A percentile compares a stretch with the other conserved stretches of the same genome.
phyloP scores from a whole-genome alignment of 2,329 filamentous ascomycete genomes.

The Neopestalotiopsis rosae region DNA sequence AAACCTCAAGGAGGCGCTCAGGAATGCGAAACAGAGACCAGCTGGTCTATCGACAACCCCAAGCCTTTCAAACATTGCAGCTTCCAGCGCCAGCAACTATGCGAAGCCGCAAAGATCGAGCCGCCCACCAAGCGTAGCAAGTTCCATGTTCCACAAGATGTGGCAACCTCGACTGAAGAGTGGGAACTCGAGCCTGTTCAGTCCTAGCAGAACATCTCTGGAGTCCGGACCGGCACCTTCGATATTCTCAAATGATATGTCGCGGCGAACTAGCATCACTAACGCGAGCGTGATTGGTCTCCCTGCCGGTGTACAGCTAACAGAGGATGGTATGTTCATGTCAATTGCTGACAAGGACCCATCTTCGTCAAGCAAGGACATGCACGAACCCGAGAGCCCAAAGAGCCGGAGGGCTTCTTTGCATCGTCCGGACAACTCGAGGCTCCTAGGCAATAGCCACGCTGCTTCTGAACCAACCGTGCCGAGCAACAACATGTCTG shows the following conservation, averaged over 20 bases:
- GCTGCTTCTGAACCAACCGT: neutral
- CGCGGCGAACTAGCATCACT: constrained; percentile 10
- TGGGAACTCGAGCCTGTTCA: constrained; percentile 1
- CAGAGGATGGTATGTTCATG: neutral
- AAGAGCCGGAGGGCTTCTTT: neutral
- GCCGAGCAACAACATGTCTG: neutral
- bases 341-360: neutral
- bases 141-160: neutral
- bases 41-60: neutral
- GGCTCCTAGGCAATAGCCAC: neutral
- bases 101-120: neutral
- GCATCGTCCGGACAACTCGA: neutral
- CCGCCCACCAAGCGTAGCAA: constrained; percentile 1
- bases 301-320: neutral
- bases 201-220: constrained; percentile 4
- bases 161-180: neutral
- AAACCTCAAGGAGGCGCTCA: constrained; percentile 1
- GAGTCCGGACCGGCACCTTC: neutral
- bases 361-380: neutral
- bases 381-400: neutral
- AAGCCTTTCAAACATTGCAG: neutral
- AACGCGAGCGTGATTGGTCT: neutral
- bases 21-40: neutral
- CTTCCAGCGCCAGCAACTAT: neutral
- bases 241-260: constrained; percentile 12